A percentile compares a stretch with the other conserved stretches of the same genome.
These are phyloP conservation scores for Jamesozyma spencerorum DNA, from an alignment of 805 yeast species.

Conservation along the genomic window DNA sequence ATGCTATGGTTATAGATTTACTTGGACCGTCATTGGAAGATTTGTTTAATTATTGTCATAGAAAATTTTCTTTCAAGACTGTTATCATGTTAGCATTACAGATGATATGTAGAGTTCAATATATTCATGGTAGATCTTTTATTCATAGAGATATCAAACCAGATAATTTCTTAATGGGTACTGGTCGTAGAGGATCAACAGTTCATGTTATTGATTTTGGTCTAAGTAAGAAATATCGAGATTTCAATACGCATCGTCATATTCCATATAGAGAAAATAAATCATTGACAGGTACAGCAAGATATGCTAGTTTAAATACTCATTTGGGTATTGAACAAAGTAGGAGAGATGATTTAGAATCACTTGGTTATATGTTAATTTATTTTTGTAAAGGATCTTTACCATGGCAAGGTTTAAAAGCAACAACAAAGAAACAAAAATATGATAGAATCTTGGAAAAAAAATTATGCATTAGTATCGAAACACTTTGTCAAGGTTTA, in stretches of 20 bases:
- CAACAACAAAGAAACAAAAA: conserved; percentile 93
- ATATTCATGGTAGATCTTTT: conserved; percentile 89
- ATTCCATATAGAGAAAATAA: conserved; percentile 95
- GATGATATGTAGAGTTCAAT: conserved; percentile 86
- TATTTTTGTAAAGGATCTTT: conserved; percentile 92
- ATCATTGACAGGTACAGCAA: conserved; percentile 93
- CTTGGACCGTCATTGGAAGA: conserved; percentile 94
- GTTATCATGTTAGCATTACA: conserved; percentile 90
- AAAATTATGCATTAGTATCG: conserved; percentile 83
- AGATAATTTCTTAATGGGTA: conserved; percentile 77
- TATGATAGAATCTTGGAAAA: conserved; percentile 94
- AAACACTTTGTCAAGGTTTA: conserved; percentile 78
- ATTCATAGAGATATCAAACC: conserved; percentile 82
- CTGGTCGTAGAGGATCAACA: conserved; percentile 89
- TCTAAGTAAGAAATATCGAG: conserved; percentile 86
- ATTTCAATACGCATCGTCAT: conserved; percentile 87
- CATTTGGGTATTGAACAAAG: conserved; percentile 95
- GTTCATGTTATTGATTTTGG: conserved; percentile 94
- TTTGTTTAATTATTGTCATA: conserved; percentile 87
- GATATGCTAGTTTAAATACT: conserved; percentile 91
- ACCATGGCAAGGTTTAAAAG: conserved; percentile 98
- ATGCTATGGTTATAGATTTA: conserved; percentile 93
- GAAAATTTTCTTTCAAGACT: conserved; percentile 88
- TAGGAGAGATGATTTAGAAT: conserved; percentile 92
- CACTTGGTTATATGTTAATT: conserved; percentile 86